Base-by-base conservation (phyloP, 2,329 filamentous ascomycete genomes). In the Xylaria arbuscula region DNA sequence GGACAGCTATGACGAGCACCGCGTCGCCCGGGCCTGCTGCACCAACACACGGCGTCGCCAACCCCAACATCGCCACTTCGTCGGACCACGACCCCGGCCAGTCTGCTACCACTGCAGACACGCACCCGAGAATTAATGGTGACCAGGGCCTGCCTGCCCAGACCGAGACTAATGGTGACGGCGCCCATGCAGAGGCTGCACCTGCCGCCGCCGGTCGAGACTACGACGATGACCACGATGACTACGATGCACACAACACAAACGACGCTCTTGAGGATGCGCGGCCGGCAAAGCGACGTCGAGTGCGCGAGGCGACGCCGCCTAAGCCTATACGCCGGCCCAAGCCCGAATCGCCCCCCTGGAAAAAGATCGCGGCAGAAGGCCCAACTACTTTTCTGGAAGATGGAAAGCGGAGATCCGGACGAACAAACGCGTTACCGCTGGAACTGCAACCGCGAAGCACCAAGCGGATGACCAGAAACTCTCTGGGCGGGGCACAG, bases 311-410 rank as follows among this genome's bases (percentile, higher is more conserved):
- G 10, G 77, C 78, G 70, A 86, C 82, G 28, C 83, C 84, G 40
- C 76, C 65, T 9, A 67, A 66, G 75, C 72, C 24, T 74, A 68
- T 64, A 71, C 80, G 67, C 78, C 83, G 70, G 57, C 75, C 78
- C 17, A 84, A 90, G 81, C 82, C 83, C 62, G 85, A 87, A 68
- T 98, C 95, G 71, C 96, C 96, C 72, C 96, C 96, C 24, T 99
- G 96, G 96, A 98, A 96, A 83, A 93, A 89, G 76, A 87, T 92
- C 70, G 87, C 87, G 67, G 93, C 92, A 48, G 92, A 97, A 34
- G 96, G 96, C 0, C 96, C 96, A 24, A 96, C 95, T 3, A 92
- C 92, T 0, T 94, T 97, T 78, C 87, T 92, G 54, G 88, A 86
- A 82, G 92, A 86, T 87, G 93, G 92, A 57, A 86, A 86, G 71